Conservation (phyloP, 2,329 filamentous ascomycete genomes). For the Calonectria henricotiae region DNA sequence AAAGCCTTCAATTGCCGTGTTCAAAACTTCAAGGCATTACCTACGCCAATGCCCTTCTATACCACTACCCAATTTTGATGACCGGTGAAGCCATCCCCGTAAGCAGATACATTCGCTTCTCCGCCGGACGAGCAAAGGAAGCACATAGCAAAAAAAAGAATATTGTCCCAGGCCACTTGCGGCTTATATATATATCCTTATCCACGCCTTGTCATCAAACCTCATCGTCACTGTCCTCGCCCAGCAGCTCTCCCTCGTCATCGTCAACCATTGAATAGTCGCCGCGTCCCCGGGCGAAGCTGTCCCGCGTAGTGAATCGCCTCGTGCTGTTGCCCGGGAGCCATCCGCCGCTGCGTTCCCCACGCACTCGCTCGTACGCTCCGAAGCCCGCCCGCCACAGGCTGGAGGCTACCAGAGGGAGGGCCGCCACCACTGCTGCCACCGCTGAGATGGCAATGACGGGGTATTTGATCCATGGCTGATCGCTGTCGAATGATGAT, state of each 20-base stretch:
- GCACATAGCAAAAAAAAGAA: slow-evolving; percentile 10
- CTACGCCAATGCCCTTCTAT: slow-evolving; percentile 34
- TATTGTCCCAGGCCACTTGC: slow-evolving; percentile 19
- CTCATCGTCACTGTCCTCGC: slow-evolving; percentile 95
- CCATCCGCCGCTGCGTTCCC: slow-evolving; percentile 67
- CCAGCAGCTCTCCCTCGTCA: slow-evolving; percentile 94
- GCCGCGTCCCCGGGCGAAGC: slow-evolving; percentile 88
- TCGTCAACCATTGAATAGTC: slow-evolving; percentile 92
- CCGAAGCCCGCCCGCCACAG: slow-evolving; percentile 78
- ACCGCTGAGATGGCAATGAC: slow-evolving; percentile 80
- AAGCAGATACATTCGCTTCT: slow-evolving; percentile 1
- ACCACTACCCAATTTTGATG: slow-evolving; percentile 26
- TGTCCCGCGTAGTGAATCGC: slow-evolving; percentile 89
- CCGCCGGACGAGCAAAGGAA: slow-evolving; percentile 12
- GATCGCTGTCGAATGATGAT: slow-evolving; percentile 76
- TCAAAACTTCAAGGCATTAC: slow-evolving; percentile 22
- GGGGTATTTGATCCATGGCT: slow-evolving; percentile 86
- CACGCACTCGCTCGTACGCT: slow-evolving; percentile 68
- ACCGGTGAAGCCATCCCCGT: not conserved
- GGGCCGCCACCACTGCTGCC: slow-evolving; percentile 72
- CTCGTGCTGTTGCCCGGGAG: slow-evolving; percentile 71
- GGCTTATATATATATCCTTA: slow-evolving; percentile 33
- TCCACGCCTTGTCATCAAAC: slow-evolving; percentile 61
- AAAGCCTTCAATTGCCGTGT: slow-evolving; percentile 16
- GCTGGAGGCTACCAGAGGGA: slow-evolving; percentile 81